Conservation (phyloP, 2,329 filamentous ascomycete genomes). For the Sporothrix humicola region DNA sequence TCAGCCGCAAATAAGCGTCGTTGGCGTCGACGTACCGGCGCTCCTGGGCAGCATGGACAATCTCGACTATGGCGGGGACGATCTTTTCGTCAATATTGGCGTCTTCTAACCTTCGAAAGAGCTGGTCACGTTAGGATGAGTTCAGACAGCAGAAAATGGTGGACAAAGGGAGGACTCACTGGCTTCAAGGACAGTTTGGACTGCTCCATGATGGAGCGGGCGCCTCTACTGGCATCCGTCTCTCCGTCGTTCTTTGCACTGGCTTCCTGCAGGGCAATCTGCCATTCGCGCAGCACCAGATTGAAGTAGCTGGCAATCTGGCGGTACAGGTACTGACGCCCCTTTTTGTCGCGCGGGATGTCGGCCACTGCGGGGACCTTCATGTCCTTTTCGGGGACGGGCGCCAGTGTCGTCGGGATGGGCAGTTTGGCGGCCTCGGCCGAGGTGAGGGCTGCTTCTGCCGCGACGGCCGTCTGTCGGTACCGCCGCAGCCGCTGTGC, state of each 20-base stretch:
- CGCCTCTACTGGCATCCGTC: constrained; percentile 79
- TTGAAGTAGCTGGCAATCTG: constrained; percentile 96
- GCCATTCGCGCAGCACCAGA: constrained; percentile 91
- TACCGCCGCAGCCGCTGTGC: constrained; percentile 72
- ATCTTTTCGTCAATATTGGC: constrained; percentile 78
- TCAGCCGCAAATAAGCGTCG: constrained; percentile 88
- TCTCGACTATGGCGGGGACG: constrained; percentile 83
- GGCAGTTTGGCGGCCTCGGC: constrained; percentile 58
- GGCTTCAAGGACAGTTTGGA: constrained; percentile 87
- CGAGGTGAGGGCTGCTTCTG: constrained; percentile 52
- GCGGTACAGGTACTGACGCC: constrained; percentile 74
- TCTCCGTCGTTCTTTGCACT: constrained; percentile 58
- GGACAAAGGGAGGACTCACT: constrained; percentile 49
- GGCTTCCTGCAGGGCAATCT: constrained; percentile 67
- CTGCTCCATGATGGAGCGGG: constrained; percentile 83
- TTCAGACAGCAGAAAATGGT: no score
- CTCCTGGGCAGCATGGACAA: constrained; percentile 88
- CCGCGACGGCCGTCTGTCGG: constrained; percentile 64
- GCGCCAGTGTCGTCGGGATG: constrained; percentile 81
- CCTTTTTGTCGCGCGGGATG: constrained; percentile 62
- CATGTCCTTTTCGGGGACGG: constrained; percentile 87
- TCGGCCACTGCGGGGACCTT: constrained; percentile 69
- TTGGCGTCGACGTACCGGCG: constrained; percentile 95
- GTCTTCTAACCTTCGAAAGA: constrained; percentile 89
- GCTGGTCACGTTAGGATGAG: no score